These are phyloP conservation scores for Pecoramyces ruminantium DNA, from an alignment of 192 early-diverging fungal genomes.

Conservation along the genomic window DNA sequence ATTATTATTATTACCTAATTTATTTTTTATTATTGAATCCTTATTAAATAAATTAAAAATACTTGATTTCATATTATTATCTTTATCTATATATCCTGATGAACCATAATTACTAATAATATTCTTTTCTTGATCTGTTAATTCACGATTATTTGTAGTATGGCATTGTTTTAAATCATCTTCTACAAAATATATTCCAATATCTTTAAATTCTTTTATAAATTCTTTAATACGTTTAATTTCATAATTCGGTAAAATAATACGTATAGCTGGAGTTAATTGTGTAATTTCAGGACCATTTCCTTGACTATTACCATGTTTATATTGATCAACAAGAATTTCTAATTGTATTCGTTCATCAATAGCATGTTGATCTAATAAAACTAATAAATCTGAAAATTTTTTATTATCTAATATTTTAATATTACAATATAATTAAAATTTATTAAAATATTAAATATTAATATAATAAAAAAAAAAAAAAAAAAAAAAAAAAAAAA, in stretches of 20 bases:
- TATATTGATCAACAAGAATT: neutral
- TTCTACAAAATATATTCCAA: neutral
- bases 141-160: neutral
- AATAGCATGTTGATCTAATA: neutral
- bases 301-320: neutral
- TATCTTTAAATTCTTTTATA: neutral
- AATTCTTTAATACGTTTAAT: neutral
- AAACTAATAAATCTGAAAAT: neutral
- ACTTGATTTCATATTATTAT: neutral
- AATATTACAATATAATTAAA: too few relatives aligned
- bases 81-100: neutral
- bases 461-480: too few relatives aligned
- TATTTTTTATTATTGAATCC: neutral
- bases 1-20: neutral
- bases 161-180: neutral
- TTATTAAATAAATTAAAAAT: neutral
- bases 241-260: neutral
- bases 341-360: neutral
- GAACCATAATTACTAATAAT: neutral
- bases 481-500: too few relatives aligned
- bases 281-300: neutral
- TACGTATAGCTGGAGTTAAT: neutral
- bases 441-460: too few relatives aligned
- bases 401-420: neutral
- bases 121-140: neutral